Conservation (phyloP, 2,329 filamentous ascomycete genomes). For the Microdochium nivale region DNA sequence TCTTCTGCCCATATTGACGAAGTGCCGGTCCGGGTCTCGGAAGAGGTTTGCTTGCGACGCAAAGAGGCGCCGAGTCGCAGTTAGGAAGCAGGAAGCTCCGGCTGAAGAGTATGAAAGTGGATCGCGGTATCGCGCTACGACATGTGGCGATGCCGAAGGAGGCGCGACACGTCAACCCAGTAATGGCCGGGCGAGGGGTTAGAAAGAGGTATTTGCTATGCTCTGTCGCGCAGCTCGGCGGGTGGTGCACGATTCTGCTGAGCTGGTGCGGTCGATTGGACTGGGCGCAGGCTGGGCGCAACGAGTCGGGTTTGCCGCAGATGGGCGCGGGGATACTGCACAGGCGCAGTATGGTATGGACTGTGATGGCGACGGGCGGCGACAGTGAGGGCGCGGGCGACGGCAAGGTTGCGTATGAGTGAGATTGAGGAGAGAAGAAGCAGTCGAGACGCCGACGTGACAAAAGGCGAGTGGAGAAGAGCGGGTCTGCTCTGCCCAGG, state of each 20-base stretch:
- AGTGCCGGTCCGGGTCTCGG: constrained; percentile 4
- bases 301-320: neutral
- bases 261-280: too few relatives aligned
- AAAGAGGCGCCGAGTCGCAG: neutral
- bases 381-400: neutral
- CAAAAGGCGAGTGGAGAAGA: constrained; percentile 1
- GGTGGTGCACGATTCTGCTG: too few relatives aligned
- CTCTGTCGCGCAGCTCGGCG: too few relatives aligned
- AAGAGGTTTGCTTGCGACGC: neutral
- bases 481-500: neutral
- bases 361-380: neutral
- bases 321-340: neutral
- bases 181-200: too few relatives aligned
- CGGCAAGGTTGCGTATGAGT: neutral
- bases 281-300: too few relatives aligned
- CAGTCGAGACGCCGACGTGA: neutral
- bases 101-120: neutral
- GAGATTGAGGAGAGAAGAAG: constrained; percentile 5
- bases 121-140: neutral
- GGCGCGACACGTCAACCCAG: too few relatives aligned
- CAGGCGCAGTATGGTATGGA: neutral
- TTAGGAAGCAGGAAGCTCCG: neutral
- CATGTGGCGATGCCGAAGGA: neutral
- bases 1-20: constrained; percentile 74
- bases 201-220: too few relatives aligned